Evolutionary conservation across 176 grass and related monocot genomes (phyloP).

Genomic region (Leersia perrieri): DNA sequence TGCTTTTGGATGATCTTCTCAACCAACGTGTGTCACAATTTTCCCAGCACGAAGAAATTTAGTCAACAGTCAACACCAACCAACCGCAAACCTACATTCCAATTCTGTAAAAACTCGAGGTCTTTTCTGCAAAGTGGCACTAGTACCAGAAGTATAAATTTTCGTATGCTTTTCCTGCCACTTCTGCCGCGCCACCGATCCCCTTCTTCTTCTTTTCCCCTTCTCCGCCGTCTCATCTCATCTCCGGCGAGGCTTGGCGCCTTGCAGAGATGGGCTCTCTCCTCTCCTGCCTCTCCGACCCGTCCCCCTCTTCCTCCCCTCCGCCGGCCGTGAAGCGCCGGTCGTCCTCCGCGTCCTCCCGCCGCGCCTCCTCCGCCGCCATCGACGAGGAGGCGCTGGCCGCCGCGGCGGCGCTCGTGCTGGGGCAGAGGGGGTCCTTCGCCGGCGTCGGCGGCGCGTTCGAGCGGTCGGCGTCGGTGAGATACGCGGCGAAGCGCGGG

Average conservation of each 20-base stretch:
- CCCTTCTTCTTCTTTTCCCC: neutral
- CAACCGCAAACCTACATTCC: rapidly evolving
- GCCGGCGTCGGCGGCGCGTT: slow-evolving; percentile 38
- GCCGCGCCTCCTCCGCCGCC: slow-evolving; percentile 35
- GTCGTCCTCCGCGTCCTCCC: slow-evolving; percentile 31
- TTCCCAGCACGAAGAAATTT: neutral
- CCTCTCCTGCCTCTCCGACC: slow-evolving; percentile 64
- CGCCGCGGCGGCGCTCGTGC: slow-evolving; percentile 66
- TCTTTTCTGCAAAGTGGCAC: neutral
- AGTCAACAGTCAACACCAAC: neutral
- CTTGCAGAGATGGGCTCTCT: slow-evolving; percentile 50
- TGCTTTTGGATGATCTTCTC: neutral
- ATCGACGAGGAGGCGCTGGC: slow-evolving; percentile 83
- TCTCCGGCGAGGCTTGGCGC: neutral
- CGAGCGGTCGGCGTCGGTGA: slow-evolving; percentile 77
- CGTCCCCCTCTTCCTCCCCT: slow-evolving; percentile 10
- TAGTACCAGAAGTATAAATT: slow-evolving; percentile 40
- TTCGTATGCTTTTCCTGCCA: slow-evolving; percentile 41
- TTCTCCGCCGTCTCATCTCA: neutral
- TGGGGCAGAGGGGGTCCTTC: slow-evolving; percentile 39
- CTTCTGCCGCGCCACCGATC: slow-evolving; percentile 44
- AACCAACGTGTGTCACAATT: neutral
- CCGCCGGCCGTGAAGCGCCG: slow-evolving; percentile 25
- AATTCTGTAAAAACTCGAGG: neutral
- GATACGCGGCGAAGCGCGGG: slow-evolving; percentile 53